phyloP scores from a whole-genome alignment of 148 eudicot genomes.

The Rhododendron williamsianum region DNA sequence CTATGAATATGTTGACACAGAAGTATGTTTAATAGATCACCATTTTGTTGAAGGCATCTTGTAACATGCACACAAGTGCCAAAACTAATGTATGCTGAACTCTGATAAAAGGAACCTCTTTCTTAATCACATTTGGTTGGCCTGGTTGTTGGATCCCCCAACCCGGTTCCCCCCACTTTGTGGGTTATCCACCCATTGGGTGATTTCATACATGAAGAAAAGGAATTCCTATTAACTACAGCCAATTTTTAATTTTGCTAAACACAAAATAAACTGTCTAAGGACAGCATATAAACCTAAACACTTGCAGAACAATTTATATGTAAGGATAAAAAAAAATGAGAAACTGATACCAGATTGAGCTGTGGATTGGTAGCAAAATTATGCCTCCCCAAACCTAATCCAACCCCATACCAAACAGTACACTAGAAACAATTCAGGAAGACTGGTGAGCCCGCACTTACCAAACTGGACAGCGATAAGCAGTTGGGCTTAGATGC shows the following conservation, averaged over 20 bases:
- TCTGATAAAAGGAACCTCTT: neutral
- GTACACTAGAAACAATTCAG: no score
- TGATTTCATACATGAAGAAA: neutral
- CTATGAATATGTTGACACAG: neutral
- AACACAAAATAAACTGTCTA: neutral
- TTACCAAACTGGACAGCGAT: no score
- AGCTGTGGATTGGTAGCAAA: no score
- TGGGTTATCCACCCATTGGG: neutral
- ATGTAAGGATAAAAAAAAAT: neutral
- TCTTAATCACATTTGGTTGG: neutral
- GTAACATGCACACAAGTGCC: neutral
- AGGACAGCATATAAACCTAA: neutral
- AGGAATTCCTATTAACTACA: neutral
- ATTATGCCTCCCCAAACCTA: no score
- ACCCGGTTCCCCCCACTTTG: neutral
- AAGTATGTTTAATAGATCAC: neutral
- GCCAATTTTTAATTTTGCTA: neutral
- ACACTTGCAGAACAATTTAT: neutral
- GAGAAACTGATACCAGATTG: neutral
- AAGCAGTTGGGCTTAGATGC: no score
- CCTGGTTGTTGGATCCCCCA: neutral
- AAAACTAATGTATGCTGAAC: neutral
- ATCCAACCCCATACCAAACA: no score
- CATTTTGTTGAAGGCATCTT: neutral
- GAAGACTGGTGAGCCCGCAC: no score